phyloP scores from a whole-genome alignment of 2,329 filamentous ascomycete genomes.

The Colletotrichum navitas region DNA sequence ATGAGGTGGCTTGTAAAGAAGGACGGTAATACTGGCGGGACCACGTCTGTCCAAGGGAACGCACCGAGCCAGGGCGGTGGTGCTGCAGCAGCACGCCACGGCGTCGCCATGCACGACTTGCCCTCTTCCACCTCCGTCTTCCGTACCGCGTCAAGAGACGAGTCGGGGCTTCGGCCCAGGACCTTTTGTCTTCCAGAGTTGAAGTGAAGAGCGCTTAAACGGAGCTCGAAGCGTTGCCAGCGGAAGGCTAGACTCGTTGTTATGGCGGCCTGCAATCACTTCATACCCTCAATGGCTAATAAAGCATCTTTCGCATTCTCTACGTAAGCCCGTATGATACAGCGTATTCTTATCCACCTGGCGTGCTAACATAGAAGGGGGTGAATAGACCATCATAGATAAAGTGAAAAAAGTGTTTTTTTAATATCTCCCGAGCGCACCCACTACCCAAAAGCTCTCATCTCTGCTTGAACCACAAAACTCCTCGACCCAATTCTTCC shows the following conservation, averaged over 20 bases:
- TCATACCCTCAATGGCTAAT: background rate
- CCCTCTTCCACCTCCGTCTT: slow-evolving; percentile 75
- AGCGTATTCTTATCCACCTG: slow-evolving; percentile 17
- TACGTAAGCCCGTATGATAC: slow-evolving; percentile 37
- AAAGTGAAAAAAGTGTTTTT: background rate
- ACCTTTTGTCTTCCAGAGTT: background rate
- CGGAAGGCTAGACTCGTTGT: background rate
- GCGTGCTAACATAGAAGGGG: slow-evolving; percentile 10
- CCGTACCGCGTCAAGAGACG: slow-evolving; percentile 61
- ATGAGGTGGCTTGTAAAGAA: slow-evolving; percentile 48
- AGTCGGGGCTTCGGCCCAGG: slow-evolving; percentile 8
- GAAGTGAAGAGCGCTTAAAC: background rate
- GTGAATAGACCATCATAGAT: slow-evolving; percentile 22
- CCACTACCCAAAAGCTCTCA: background rate
- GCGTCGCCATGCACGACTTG: slow-evolving; percentile 59
- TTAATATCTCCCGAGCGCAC: background rate
- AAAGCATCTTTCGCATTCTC: slow-evolving; percentile 33
- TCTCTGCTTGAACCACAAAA: slow-evolving; percentile 14
- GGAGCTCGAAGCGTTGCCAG: background rate
- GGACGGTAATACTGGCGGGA: background rate
- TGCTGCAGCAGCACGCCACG: background rate
- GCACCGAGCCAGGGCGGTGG: background rate
- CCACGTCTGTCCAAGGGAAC: background rate
- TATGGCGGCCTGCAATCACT: background rate
- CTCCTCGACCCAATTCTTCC: background rate